These are phyloP conservation scores for Leccinum pellstonianum DNA, from an alignment of 768 basidiomycete species.

Conservation along the genomic window DNA sequence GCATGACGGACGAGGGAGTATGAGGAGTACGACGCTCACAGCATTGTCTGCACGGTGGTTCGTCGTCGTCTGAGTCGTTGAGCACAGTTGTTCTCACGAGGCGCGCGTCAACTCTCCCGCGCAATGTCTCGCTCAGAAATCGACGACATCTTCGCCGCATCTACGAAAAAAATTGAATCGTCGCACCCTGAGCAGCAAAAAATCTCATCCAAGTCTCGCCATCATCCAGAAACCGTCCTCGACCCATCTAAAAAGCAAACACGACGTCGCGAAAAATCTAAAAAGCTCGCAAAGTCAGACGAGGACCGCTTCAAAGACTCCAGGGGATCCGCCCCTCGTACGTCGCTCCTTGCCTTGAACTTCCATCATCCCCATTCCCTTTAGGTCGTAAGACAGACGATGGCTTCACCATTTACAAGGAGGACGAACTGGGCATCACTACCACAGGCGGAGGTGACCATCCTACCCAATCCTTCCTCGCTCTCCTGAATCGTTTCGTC, in stretches of 20 bases:
- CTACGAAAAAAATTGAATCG: constrained; percentile 37
- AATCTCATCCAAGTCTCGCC: constrained; percentile 1
- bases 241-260: constrained; percentile 53
- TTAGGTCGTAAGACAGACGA: constrained; percentile 78
- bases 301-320: constrained; percentile 68
- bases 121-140: constrained; percentile 68
- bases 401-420: constrained; percentile 77
- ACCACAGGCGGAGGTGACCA: constrained; percentile 69
- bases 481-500: constrained; percentile 21
- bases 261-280: constrained; percentile 25
- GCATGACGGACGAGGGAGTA: neutral
- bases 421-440: constrained; percentile 74
- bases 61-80: constrained; percentile 17
- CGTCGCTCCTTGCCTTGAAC: constrained; percentile 30
- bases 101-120: constrained; percentile 17
- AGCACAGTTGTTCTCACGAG: constrained; percentile 14
- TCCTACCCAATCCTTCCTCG: constrained; percentile 4
- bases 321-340: constrained; percentile 68
- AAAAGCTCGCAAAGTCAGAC: constrained; percentile 30
- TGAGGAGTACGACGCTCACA: constrained; percentile 27
- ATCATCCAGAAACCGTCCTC: constrained; percentile 55
- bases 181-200: constrained; percentile 4
- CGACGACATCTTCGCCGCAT: constrained; percentile 75
- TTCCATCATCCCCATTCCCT: constrained; percentile 13
- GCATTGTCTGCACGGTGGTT: constrained; percentile 23